Evolutionary conservation across 306 rosid species (phyloP), one percentile per base, ranked within the genome.

Genomic region (Elaeagnus macrophylla): DNA sequence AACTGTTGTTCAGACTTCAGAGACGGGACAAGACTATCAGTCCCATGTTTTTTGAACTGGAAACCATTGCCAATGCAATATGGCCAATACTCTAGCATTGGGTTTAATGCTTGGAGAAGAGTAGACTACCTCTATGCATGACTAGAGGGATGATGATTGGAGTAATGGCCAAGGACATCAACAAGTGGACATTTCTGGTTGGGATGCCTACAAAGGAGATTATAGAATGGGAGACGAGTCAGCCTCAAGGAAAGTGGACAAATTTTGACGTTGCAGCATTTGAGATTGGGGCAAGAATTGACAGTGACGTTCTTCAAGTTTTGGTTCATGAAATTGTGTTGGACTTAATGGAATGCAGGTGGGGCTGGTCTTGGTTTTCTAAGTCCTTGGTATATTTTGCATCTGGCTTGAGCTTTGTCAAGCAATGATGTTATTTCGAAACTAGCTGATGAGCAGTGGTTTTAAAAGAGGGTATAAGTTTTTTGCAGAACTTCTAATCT

Each of bases 161-260:
- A 61, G 94, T 75, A 60, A 76, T 89, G 6, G 82, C 56, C 47
- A 57, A 69, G 48, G 84, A 75, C 70, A 73, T 77, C 3, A 74
- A 70, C 46, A 79, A 59, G 62, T 89, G 97, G 84, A 64, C 56
- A 43, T 38, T 45, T 73, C 73, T 83, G 70, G 70, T 53, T 37
- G 88, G 77, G 61, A 81, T 86, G 94, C 35, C 54, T 11, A 72
- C 85, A 1, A 94, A 86, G 16, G 94, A 83, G 74, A 76, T 86
- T 53, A 63, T 86, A 37, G 97, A 79, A 63, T 79, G 79, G 94
- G 97, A 89, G 57, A 89, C 85, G 94, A 79, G 85, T 46, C 75
- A 81, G 45, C 74, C 82, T 6, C 37, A 77, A 32, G 95, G 90
- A 18, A 89, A 77, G 77, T 89, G 97, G 97, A 61, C 68, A 3